A percentile compares a stretch with the other conserved stretches of the same genome.
These are phyloP conservation scores for Vigna unguiculata DNA, from an alignment of 306 rosid species.

Conservation along the genomic window DNA sequence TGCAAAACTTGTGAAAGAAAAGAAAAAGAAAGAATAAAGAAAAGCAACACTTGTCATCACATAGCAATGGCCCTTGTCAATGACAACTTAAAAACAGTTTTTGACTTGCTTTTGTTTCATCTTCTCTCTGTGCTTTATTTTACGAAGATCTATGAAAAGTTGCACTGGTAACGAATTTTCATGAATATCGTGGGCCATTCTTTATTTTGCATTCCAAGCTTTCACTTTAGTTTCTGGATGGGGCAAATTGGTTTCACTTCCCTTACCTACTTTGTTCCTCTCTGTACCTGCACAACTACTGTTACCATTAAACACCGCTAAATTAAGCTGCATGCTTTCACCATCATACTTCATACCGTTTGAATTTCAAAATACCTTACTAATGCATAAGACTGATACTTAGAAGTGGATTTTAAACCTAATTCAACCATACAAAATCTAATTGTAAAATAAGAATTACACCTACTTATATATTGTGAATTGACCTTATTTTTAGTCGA, in stretches of 20 bases:
- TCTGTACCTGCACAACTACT: background rate
- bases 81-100: background rate
- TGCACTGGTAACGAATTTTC: conserved; percentile 1
- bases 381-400: too few species aligned
- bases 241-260: conserved; percentile 17
- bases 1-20: background rate
- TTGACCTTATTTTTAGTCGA: too few species aligned
- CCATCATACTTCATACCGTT: background rate
- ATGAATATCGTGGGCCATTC: conserved; percentile 14
- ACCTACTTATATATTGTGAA: too few species aligned
- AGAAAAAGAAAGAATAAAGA: conserved; percentile 5
- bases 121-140: conserved; percentile 35
- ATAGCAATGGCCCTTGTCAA: background rate
- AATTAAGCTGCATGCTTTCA: background rate
- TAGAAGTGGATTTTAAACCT: too few species aligned
- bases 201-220: background rate
- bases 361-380: background rate
- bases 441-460: too few species aligned
- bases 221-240: background rate
- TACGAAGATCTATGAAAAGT: conserved; percentile 10
- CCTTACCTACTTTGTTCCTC: conserved; percentile 19
- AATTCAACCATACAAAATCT: too few species aligned
- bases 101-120: background rate
- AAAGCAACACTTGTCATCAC: conserved; percentile 13
- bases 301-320: conserved; percentile 5